Evolutionary conservation across 768 basidiomycete species (phyloP), one percentile per base, ranked within the genome.

Genomic region (Leccinum subtestaceum): DNA sequence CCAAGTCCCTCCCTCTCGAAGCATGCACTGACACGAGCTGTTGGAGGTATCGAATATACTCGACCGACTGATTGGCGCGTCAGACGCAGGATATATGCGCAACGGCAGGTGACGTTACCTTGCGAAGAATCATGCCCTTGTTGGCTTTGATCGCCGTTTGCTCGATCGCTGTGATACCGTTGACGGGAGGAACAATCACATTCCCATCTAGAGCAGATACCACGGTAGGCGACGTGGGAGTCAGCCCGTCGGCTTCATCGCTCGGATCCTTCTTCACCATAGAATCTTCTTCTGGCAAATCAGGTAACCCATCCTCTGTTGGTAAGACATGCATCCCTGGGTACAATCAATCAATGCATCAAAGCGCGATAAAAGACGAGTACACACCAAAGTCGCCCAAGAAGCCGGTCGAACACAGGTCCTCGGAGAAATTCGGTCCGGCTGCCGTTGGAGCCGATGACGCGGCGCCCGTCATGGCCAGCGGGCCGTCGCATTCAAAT

Each of bases 61-160:
- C 80, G 56, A 80, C 79, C 47, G 79, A 80, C 77, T 81, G 56
- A 23, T 5, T 0, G 10, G n/a, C 7, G 27, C 1, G 51, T 63
- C 60, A 69, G 52, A 58, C 1, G n/a, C n/a, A 5, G 4, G 11
- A 49, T 52, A 2, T 56, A 55, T 54, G 55, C 29, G 47, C 9
- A 6, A 8, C 2, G 2, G 2, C 2, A n/a, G 1, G 25, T 23
- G 43, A 53, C 52, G 11, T 9, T 56, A 85, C 87, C 81, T 91
- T 96, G 64, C 91, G 73, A 48, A 96, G 74, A 46, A 96, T 94
- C 86, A 95, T 91, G 34, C 94, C 93, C 79, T 96, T 96, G 76
- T 96, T 95, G 27, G 93, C 93, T 70, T 95, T 95, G 55, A 91
- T 87, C 31, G 81, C 79, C 19, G 72, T 73, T 19, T 76, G 77